Evolutionary conservation across 1,284 basidiomycete genomes (phyloP), one percentile per base, ranked within the genome.

Genomic region (Cryptococcus sp.): DNA sequence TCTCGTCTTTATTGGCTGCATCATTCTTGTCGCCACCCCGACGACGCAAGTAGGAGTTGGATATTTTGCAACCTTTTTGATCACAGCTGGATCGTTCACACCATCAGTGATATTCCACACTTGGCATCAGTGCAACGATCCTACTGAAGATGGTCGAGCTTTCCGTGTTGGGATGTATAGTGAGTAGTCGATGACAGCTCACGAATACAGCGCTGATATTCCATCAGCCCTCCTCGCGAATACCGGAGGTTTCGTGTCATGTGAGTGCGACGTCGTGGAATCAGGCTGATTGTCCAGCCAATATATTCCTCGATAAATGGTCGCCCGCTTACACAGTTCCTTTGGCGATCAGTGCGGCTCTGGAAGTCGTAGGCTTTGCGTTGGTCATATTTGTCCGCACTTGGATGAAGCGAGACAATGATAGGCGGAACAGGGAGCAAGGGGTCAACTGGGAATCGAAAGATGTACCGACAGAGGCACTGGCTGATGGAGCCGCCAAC

Each of bases 391-490:
- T 23, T 11, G 49, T 69, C 16, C 56, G 67, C 41, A 35, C 57
- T 19, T 69, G 51, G 50, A 63, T 65, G 61, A 23, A 20, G 15
- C 15, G 20, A 11, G 64, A 65, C 56, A 63, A 65, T 55, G 70
- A 72, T 38, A 75, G 72, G 56, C 73, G 82, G 38, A 81, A 83
- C 63, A 75, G 64, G 49, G 70, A 58, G 23, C 82, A 83, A 65
- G 81, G 81, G 5, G 73, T 82, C 11, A 70, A 78, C 40, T 70
- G 81, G 52, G 78, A 76, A 22, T 77, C 81, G 48, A 69, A 70
- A 38, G 82, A 82, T 61, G 75, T 83, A 19, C 74, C 81, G 30
- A 83, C 82, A 7, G 79, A 79, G 59, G 72, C 69, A 38, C 66
- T 83, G 38, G 69, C 71, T 20, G 73, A 79, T 57, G 82, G 81